Evolutionary conservation across 371 early-diverging fungal species (phyloP), one percentile per base, ranked within the genome.

Genomic region (Rhizomucor pusillus): DNA sequence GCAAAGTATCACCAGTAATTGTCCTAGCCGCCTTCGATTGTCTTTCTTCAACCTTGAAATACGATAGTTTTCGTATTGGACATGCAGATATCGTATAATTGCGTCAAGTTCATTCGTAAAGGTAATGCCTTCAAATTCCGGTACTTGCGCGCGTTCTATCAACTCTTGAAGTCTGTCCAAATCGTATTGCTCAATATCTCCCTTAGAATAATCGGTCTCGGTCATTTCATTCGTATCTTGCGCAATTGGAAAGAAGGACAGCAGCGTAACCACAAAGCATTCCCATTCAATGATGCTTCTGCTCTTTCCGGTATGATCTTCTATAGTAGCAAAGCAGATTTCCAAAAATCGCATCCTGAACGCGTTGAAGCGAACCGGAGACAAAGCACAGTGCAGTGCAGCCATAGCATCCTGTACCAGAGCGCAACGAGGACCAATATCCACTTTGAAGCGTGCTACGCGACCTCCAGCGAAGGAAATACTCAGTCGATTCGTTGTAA

Each of bases 1-100:
- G 1, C 80, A 66, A n/a, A 84, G 43, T 22, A 77, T 66, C 5
- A 69, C 44, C 36, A 88, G 55, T 1, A 89, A 56, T 9, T 63
- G 66, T 1, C 67, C 75, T 35, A 83, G 50, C n/a, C 63, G 39
- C 7, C 53, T 54, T 14, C 59, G 22, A 12, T 67, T 66, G 5
- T 50, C 49, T 18, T 64, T 24, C n/a, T 53, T 70, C 4, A 72
- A 51, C 16, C 69, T 58, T 29, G 79, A 68, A 24, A 87, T 55
- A 12, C 79, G 80, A 23, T 84, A 66, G 43, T 90, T 85, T 54
- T 89, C 86, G 52, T 79, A 82, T 9, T 86, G 65, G 0, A 89
- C 61, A 60, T 90, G 90, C 1, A 90, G 52, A 18, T 71, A 69
- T 6, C 67, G 63, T 18, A 86, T 54, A 25, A 74, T 71, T 1